A percentile compares a stretch with the other conserved stretches of the same genome.
Evolutionary conservation across 2,329 filamentous ascomycete genomes (phyloP).

Genomic region (Ascochyta koolunga): DNA sequence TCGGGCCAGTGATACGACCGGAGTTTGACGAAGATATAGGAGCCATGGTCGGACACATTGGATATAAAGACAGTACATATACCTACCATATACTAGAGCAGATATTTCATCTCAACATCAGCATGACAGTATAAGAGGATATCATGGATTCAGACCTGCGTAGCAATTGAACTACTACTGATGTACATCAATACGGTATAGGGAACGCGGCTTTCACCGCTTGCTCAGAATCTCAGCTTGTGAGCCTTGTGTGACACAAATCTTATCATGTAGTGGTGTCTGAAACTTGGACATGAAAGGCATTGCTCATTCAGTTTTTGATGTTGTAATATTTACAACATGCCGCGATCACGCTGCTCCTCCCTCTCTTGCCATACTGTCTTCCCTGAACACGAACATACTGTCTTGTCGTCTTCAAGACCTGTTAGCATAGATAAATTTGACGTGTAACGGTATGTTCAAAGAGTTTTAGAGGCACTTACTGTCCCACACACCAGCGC

Average conservation of each 20-base stretch:
- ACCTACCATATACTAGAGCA: too few species aligned
- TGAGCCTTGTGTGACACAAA: not conserved
- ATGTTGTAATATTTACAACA: constrained; percentile 66
- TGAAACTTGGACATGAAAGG: not conserved
- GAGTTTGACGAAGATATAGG: not conserved
- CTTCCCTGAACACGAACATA: constrained; percentile 97
- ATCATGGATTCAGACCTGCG: too few species aligned
- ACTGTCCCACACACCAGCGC: constrained; percentile 92
- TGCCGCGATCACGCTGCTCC: constrained; percentile 87
- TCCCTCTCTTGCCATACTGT: constrained; percentile 96
- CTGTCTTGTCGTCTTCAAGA: constrained; percentile 82
- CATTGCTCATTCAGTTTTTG: not conserved
- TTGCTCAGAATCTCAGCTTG: too few species aligned
- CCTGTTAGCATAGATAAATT: not conserved
- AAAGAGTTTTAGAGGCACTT: constrained; percentile 13
- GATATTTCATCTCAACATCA: too few species aligned
- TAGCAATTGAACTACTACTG: not conserved
- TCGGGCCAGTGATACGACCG: not conserved
- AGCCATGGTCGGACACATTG: too few species aligned
- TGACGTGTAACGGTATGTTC: not conserved
- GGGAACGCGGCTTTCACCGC: too few species aligned
- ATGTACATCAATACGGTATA: not conserved
- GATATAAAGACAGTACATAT: too few species aligned
- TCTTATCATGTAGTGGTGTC: not conserved
- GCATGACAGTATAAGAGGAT: too few species aligned